A percentile compares a stretch with the other conserved stretches of the same genome.
Evolutionary conservation across 225 moss, liverwort and hornwort species (phyloP).

Genomic region (Marchantia polymorpha): DNA sequence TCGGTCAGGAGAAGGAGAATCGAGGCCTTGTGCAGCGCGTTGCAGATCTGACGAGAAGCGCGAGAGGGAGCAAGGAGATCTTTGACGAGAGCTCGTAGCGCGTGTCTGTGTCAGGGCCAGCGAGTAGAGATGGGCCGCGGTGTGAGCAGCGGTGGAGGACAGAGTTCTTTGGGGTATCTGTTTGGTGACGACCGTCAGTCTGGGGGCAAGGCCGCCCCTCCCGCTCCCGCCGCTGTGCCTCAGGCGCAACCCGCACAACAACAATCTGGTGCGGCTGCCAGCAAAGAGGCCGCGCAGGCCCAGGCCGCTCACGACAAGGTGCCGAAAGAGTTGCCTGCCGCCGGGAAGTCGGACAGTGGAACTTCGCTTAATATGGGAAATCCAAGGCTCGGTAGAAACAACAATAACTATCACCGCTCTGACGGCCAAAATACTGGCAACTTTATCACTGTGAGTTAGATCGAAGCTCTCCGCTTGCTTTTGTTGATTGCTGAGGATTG

Average conservation of each 20-base stretch:
- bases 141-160: constrained; percentile 53
- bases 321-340: constrained; percentile 51
- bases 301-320: constrained; percentile 6
- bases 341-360: constrained; percentile 65
- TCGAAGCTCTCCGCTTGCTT: neutral
- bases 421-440: constrained; percentile 82
- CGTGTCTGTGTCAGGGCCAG: neutral
- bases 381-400: constrained; percentile 63
- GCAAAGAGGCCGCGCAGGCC: constrained; percentile 13
- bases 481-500: neutral
- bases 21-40: neutral
- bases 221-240: constrained; percentile 27
- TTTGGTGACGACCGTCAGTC: constrained; percentile 30
- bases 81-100: neutral
- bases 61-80: neutral
- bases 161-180: constrained; percentile 50
- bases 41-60: constrained; percentile 18
- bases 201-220: constrained; percentile 3
- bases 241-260: constrained; percentile 31
- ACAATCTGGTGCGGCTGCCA: constrained; percentile 15
- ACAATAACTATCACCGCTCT: constrained; percentile 75
- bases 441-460: constrained; percentile 67
- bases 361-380: constrained; percentile 74
- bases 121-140: constrained; percentile 44
- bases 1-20: neutral